These are phyloP conservation scores for Rhododendron griersonianum DNA, from an alignment of 148 eudicot genomes.

Conservation along the genomic window DNA sequence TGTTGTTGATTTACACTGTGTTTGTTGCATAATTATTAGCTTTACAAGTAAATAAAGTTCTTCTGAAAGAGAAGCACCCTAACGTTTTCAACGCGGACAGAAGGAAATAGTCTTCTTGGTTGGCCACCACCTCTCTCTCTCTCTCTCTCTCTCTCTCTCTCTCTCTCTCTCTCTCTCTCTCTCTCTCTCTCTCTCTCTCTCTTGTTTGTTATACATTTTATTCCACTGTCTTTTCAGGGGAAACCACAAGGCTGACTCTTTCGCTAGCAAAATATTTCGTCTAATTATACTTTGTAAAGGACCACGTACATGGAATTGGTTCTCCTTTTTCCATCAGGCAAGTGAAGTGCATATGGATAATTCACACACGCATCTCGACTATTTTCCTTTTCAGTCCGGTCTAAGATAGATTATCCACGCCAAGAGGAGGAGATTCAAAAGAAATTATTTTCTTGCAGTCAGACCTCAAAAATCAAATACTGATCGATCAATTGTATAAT, in stretches of 20 bases:
- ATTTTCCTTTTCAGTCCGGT: too few species aligned
- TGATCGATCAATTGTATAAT: too few species aligned
- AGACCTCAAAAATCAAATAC: too few species aligned
- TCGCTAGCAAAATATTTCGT: neutral
- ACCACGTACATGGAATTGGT: neutral
- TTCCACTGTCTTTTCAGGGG: neutral
- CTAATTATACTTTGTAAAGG: neutral
- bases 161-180: too few species aligned
- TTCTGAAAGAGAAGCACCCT: constrained; percentile 1
- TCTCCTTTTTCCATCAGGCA: neutral
- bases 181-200: too few species aligned
- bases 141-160: neutral
- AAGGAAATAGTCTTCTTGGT: constrained; percentile 2
- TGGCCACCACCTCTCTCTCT: neutral
- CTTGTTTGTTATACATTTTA: neutral
- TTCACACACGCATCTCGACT: too few species aligned
- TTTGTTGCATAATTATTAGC: neutral
- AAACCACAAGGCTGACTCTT: neutral
- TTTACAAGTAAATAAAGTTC: neutral
- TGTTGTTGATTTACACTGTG: constrained; percentile 2
- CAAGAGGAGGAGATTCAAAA: neutral
- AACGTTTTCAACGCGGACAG: neutral
- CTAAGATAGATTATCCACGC: too few species aligned
- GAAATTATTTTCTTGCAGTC: neutral
- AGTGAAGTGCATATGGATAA: too few species aligned